A percentile compares a stretch with the other conserved stretches of the same genome.
These are phyloP conservation scores for Penicillium antarcticum DNA, from an alignment of 495 filamentous ascomycete species.

Conservation along the genomic window DNA sequence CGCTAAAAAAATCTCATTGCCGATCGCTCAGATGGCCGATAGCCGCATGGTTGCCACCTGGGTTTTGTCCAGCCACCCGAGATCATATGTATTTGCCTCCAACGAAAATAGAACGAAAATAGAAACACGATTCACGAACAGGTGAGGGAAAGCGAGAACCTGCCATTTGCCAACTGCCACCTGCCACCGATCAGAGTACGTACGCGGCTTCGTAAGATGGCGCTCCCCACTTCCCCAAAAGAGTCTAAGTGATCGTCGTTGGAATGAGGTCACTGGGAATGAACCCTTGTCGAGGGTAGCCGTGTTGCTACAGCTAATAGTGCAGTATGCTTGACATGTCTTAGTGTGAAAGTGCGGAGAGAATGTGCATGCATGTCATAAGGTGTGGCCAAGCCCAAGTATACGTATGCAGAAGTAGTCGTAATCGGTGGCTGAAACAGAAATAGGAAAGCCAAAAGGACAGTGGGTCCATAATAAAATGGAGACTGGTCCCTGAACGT, in stretches of 20 bases:
- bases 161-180: too few species aligned
- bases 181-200: not conserved
- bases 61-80: not conserved
- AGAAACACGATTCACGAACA: not conserved
- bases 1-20: not conserved
- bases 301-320: too few species aligned
- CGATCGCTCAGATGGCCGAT: not conserved
- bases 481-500: conserved; percentile 1
- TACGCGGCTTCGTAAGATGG: conserved; percentile 5
- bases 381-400: conserved; percentile 2
- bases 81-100: not conserved
- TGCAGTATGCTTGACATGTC: too few species aligned
- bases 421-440: not conserved
- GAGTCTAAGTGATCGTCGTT: conserved; percentile 3
- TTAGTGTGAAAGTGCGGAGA: not conserved
- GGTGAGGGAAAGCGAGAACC: not conserved
- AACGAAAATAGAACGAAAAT: not conserved
- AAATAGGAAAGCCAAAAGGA: not conserved
- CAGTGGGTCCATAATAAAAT: conserved; percentile 10
- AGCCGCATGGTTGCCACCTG: not conserved
- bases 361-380: not conserved
- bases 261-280: conserved; percentile 6
- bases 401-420: conserved; percentile 11
- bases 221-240: conserved; percentile 4
- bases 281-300: not conserved